A percentile compares a stretch with the other conserved stretches of the same genome.
Conservation (phyloP, 768 basidiomycete genomes). For the Phaeotremella fagi region DNA sequence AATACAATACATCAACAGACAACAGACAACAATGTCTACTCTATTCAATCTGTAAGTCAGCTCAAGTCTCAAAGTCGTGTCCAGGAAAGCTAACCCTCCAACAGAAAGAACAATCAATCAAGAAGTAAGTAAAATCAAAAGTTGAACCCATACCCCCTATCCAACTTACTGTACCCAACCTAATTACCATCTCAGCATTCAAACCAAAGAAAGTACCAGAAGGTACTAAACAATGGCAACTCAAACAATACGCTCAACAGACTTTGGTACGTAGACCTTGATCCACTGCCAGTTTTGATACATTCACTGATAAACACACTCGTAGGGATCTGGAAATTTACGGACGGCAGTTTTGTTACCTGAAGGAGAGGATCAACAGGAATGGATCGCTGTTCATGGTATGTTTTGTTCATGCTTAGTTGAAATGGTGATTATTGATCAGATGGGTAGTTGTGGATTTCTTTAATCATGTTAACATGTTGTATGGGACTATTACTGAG, state of each 20-base stretch:
- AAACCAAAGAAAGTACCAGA: slow-evolving; percentile 92
- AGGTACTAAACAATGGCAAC: slow-evolving; percentile 95
- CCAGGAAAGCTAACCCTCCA: background rate
- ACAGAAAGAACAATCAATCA: slow-evolving; percentile 33
- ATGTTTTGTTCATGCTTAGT: slow-evolving; percentile 29
- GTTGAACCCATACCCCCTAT: background rate
- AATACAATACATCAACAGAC: background rate
- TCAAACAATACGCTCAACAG: slow-evolving; percentile 68
- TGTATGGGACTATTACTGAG: slow-evolving; percentile 96
- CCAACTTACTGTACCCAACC: background rate
- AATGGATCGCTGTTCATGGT: slow-evolving; percentile 99
- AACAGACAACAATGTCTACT: no score
- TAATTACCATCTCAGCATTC: slow-evolving; percentile 56
- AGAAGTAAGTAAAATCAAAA: slow-evolving; percentile 20
- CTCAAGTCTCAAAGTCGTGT: background rate
- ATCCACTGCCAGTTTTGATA: slow-evolving; percentile 9
- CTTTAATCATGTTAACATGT: slow-evolving; percentile 99
- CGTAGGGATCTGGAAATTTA: slow-evolving; percentile 89
- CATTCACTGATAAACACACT: slow-evolving; percentile 13
- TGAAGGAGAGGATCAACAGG: slow-evolving; percentile 93
- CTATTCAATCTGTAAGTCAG: slow-evolving; percentile 44
- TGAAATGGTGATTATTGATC: background rate
- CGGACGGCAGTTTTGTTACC: slow-evolving; percentile 86
- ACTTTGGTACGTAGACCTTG: slow-evolving; percentile 40
- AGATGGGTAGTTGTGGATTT: slow-evolving; percentile 85